These are phyloP conservation scores for Trametes versicolor DNA, from an alignment of 1,284 basidiomycete genomes.

Conservation along the genomic window DNA sequence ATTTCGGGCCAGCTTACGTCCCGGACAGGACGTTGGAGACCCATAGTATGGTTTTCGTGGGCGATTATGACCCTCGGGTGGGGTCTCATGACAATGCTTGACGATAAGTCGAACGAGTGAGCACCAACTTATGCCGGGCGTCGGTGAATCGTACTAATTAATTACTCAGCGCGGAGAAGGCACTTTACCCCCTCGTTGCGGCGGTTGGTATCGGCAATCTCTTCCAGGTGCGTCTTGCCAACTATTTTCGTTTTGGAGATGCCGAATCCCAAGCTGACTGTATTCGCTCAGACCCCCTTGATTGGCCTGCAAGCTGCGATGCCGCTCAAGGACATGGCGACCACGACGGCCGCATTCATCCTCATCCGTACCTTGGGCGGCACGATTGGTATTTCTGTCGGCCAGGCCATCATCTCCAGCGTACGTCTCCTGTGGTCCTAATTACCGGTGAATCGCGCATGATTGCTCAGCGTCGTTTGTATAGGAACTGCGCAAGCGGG, in stretches of 20 bases:
- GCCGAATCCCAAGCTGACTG: not conserved
- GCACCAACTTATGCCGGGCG: constrained; percentile 15
- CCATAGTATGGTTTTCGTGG: constrained; percentile 68
- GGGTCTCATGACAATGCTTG: constrained; percentile 70
- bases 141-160: not conserved
- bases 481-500: constrained; percentile 60
- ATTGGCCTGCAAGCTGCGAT: constrained; percentile 83
- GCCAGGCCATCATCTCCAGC: constrained; percentile 74
- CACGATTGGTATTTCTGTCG: constrained; percentile 78
- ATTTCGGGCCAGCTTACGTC: constrained; percentile 69
- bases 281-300: constrained; percentile 59
- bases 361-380: constrained; percentile 83
- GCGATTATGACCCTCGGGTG: constrained; percentile 66
- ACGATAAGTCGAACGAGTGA: constrained; percentile 56
- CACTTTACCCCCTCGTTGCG: constrained; percentile 67
- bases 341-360: constrained; percentile 75
- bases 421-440: constrained; percentile 57
- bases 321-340: constrained; percentile 85
- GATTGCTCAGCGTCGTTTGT: not conserved
- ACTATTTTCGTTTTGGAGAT: not conserved
- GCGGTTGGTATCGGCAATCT: constrained; percentile 69
- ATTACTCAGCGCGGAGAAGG: constrained; percentile 60
- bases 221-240: constrained; percentile 59
- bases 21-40: constrained; percentile 69
- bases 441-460: too few relatives aligned